Evolutionary conservation across 2,329 filamentous ascomycete genomes (phyloP).

Genomic region (Arthrinium phaeospermum): DNA sequence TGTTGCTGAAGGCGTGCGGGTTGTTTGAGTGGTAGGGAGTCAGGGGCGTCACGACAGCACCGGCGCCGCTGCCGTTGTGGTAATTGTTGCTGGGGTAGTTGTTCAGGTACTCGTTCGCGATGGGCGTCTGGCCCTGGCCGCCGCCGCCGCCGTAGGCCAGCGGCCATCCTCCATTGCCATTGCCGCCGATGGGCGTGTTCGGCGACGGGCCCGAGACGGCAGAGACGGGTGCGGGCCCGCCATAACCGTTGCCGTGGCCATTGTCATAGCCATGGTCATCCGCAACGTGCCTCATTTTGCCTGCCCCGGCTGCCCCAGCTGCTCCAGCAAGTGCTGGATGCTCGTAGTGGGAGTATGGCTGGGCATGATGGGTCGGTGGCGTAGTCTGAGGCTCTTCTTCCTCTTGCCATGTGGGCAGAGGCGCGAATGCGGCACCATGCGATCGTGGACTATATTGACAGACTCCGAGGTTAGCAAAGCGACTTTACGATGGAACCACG

Average conservation of each 20-base stretch:
- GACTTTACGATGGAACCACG: neutral
- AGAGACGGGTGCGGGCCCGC: neutral
- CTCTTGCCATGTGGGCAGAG: conserved; percentile 42
- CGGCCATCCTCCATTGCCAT: neutral
- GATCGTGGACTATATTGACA: conserved; percentile 32
- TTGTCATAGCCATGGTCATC: neutral
- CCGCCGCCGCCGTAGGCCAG: conserved; percentile 12
- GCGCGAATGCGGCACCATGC: conserved; percentile 45
- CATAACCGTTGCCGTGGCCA: neutral
- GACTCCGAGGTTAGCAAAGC: neutral
- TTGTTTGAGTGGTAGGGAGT: conserved; percentile 6
- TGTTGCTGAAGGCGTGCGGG: neutral
- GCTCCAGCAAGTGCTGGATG: neutral
- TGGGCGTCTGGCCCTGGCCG: conserved; percentile 3
- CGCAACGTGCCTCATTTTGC: neutral
- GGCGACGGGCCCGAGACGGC: neutral
- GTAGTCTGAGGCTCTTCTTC: conserved; percentile 38
- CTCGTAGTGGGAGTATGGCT: conserved; percentile 17
- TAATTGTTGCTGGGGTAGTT: neutral
- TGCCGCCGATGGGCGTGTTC: neutral
- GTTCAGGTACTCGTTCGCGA: conserved; percentile 14
- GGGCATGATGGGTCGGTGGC: conserved; percentile 26
- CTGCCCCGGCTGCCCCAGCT: neutral
- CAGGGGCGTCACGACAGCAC: neutral
- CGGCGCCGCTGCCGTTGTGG: neutral